Conservation (phyloP, 2,329 filamentous ascomycete genomes). For the Penicillium sp. region DNA sequence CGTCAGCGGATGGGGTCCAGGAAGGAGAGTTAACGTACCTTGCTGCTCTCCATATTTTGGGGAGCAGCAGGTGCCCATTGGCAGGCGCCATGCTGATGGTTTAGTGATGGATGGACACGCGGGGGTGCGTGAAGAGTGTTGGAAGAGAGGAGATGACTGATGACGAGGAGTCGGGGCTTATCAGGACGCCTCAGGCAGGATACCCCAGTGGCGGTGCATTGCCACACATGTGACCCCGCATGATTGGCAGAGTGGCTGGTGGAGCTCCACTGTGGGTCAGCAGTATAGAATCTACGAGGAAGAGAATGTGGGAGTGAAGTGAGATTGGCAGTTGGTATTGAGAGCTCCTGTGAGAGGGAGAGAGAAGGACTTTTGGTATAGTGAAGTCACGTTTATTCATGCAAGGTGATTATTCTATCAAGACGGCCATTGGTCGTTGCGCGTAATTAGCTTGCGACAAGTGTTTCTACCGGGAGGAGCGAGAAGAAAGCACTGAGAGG, state of each 20-base stretch:
- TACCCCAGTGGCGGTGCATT: constrained; percentile 23
- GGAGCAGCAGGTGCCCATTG: constrained; percentile 54
- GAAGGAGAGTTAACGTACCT: constrained; percentile 41
- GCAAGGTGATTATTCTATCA: background rate
- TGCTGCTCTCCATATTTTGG: constrained; percentile 53
- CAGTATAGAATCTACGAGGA: constrained; percentile 7
- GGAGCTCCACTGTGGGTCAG: background rate
- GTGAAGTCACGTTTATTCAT: background rate
- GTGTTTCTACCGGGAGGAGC: background rate
- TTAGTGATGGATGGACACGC: constrained; percentile 17
- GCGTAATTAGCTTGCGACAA: background rate
- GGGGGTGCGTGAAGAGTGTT: constrained; percentile 13
- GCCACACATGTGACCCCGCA: constrained; percentile 27
- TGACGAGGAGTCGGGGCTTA: constrained; percentile 25
- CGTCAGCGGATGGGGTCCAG: background rate
- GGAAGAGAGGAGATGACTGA: constrained; percentile 33
- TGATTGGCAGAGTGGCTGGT: constrained; percentile 7
- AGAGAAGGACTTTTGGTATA: background rate
- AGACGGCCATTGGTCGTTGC: background rate
- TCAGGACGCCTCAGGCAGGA: constrained; percentile 25
- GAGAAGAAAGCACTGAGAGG: background rate
- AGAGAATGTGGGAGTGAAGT: background rate
- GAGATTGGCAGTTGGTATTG: background rate
- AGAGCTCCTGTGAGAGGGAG: background rate
- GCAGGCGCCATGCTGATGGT: constrained; percentile 50